Conservation (phyloP, 805 yeast species). For the Candida pini region DNA sequence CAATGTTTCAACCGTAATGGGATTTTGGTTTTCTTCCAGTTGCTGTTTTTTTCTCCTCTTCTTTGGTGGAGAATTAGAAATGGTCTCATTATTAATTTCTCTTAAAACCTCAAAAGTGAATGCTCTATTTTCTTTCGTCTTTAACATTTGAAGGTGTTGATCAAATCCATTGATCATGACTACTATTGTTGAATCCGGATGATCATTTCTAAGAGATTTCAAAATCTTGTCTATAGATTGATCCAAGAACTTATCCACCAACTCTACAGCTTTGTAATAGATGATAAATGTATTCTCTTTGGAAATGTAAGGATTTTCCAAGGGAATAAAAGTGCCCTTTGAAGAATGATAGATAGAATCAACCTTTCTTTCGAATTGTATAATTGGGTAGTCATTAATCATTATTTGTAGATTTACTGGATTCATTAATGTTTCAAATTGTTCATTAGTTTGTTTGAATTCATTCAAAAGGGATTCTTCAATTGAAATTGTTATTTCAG, state of each 20-base stretch:
- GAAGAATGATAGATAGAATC: slow-evolving; percentile 42
- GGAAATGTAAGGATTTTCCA: slow-evolving; percentile 28
- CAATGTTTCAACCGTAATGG: slow-evolving; percentile 26
- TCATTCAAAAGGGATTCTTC: slow-evolving; percentile 27
- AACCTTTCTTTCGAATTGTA: slow-evolving; percentile 47
- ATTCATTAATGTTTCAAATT: slow-evolving; percentile 9
- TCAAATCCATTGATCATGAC: slow-evolving; percentile 46
- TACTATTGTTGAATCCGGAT: slow-evolving; percentile 29
- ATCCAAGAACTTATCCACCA: slow-evolving; percentile 31
- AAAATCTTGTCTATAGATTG: slow-evolving; percentile 23
- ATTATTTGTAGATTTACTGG: slow-evolving; percentile 18
- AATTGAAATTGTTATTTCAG: slow-evolving; percentile 43
- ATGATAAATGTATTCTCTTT: slow-evolving; percentile 42
- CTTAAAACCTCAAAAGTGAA: slow-evolving; percentile 31
- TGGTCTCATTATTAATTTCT: slow-evolving; percentile 6
- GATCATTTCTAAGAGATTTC: slow-evolving; percentile 17
- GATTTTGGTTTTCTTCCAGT: background rate
- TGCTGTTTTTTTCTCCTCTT: slow-evolving; percentile 7
- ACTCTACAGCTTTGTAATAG: slow-evolving; percentile 41
- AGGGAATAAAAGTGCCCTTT: slow-evolving; percentile 52
- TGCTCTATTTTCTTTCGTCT: slow-evolving; percentile 37
- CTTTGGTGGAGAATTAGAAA: slow-evolving; percentile 4
- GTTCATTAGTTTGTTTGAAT: slow-evolving; percentile 25
- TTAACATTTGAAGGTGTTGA: slow-evolving; percentile 38
- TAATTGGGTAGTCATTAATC: slow-evolving; percentile 33